Percentiles rank a stretch among this genome's conserved stretches.
Conservation (phyloP, 2,329 filamentous ascomycete genomes). For the Cladosporium phlei region DNA sequence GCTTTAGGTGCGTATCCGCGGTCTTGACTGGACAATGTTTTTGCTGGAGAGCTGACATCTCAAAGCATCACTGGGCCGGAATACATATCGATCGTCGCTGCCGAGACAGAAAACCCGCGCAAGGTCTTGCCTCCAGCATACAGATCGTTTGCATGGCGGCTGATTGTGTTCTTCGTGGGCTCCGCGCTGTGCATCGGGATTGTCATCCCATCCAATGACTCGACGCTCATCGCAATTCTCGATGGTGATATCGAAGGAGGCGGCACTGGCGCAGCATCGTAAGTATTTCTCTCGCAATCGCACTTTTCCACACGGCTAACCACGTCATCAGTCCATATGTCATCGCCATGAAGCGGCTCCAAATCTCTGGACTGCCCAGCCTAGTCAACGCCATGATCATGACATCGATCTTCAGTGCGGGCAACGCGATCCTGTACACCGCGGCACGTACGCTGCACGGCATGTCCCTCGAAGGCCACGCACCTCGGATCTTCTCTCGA, state of each 20-base stretch:
- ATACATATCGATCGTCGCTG: conserved; percentile 8
- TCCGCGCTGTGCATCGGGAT: conserved; percentile 20
- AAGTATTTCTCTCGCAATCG: conserved; percentile 27
- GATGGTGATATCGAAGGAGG: conserved; percentile 29
- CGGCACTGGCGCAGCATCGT: conserved; percentile 24
- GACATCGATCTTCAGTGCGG: conserved; percentile 58
- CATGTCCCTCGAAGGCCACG: conserved; percentile 56
- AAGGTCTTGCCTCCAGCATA: conserved; percentile 3
- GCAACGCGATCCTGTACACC: conserved; percentile 63
- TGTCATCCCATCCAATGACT: conserved; percentile 26
- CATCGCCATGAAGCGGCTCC: conserved; percentile 33
- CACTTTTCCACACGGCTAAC: too few species aligned
- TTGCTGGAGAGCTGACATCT: background rate
- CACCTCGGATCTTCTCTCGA: conserved; percentile 51
- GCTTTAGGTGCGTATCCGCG: conserved; percentile 52
- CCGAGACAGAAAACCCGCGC: conserved; percentile 2
- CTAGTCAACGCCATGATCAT: conserved; percentile 35
- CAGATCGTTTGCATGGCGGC: background rate
- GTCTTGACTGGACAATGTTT: background rate
- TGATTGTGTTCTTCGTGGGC: conserved; percentile 18
- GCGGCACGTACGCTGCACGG: conserved; percentile 64
- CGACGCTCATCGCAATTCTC: conserved; percentile 21
- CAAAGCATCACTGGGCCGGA: conserved; percentile 1
- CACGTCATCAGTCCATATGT: conserved; percentile 12
- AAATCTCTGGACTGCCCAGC: conserved; percentile 39